phyloP scores from a whole-genome alignment of 345 rosid species.

The Corymbia maculata region DNA sequence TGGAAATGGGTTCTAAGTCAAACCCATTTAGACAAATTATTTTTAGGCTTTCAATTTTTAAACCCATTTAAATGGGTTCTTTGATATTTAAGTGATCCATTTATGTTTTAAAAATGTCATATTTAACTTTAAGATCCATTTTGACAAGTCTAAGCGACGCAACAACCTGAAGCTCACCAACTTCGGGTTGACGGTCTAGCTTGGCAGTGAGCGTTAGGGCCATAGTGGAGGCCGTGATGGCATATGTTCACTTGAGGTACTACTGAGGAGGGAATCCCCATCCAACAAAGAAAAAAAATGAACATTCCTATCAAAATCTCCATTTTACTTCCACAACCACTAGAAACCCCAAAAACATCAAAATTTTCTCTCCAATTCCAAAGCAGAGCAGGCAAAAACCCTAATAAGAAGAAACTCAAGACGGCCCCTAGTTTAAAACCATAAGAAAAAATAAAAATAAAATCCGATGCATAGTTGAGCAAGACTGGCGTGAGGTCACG shows the following conservation, averaged over 20 bases:
- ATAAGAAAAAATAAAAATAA: too few relatives aligned
- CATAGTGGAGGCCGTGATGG: background rate
- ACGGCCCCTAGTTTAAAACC: background rate
- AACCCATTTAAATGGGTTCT: too few relatives aligned
- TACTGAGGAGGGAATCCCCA: background rate
- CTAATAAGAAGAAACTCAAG: background rate
- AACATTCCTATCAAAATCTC: background rate
- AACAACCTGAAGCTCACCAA: slow-evolving; percentile 11
- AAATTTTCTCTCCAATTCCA: background rate
- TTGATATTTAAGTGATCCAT: too few relatives aligned
- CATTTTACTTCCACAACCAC: background rate
- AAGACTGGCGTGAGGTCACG: too few relatives aligned
- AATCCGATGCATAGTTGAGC: too few relatives aligned
- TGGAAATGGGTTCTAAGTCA: too few relatives aligned
- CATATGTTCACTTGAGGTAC: background rate
- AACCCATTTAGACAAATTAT: too few relatives aligned
- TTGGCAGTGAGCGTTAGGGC: background rate
- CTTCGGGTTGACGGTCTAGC: background rate
- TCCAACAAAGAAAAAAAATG: background rate
- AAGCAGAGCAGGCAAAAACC: too few relatives aligned
- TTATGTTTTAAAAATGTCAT: too few relatives aligned
- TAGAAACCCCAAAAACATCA: background rate
- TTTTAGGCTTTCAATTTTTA: too few relatives aligned
- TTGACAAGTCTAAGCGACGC: slow-evolving; percentile 4
- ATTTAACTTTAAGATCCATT: too few relatives aligned